A percentile compares a stretch with the other conserved stretches of the same genome.
phyloP scores from a whole-genome alignment of 805 yeast species.

The Metschnikowia cerradonensis region DNA sequence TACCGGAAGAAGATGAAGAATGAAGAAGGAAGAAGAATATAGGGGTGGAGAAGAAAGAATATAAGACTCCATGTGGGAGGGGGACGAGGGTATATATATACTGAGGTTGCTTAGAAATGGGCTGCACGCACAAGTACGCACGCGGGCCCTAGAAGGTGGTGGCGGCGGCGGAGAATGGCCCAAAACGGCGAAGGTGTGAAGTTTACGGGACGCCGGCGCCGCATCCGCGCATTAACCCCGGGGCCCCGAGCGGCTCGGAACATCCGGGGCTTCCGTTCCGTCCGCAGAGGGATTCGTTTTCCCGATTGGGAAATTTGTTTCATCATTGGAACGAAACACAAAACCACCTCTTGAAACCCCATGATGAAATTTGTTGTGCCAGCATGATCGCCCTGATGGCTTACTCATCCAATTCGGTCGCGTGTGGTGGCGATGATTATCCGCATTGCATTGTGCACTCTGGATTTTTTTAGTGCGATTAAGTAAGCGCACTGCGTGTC shows the following conservation, averaged over 20 bases:
- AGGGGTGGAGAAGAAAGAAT: too few relatives aligned
- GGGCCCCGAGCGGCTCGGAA: background rate
- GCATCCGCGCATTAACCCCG: background rate
- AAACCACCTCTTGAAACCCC: too few relatives aligned
- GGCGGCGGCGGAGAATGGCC: conserved; percentile 1
- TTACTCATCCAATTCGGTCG: background rate
- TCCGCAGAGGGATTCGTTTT: too few relatives aligned
- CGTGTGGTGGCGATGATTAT: background rate
- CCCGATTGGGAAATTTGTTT: too few relatives aligned
- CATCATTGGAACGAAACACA: too few relatives aligned
- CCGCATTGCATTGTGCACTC: background rate
- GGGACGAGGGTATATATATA: background rate
- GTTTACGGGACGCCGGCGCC: background rate
- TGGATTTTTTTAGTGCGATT: background rate
- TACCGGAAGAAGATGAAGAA: too few relatives aligned
- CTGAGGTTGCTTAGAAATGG: conserved; percentile 1
- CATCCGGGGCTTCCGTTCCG: background rate
- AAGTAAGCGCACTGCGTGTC: background rate
- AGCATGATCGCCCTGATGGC: too few relatives aligned
- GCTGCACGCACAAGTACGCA: background rate
- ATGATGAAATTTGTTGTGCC: too few relatives aligned
- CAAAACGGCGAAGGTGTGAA: background rate
- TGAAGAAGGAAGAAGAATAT: too few relatives aligned
- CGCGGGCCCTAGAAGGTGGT: background rate
- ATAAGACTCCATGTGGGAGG: background rate